Conservation (phyloP, 1,139 yeast genomes). For the Blastobotrys malaysiensis region DNA sequence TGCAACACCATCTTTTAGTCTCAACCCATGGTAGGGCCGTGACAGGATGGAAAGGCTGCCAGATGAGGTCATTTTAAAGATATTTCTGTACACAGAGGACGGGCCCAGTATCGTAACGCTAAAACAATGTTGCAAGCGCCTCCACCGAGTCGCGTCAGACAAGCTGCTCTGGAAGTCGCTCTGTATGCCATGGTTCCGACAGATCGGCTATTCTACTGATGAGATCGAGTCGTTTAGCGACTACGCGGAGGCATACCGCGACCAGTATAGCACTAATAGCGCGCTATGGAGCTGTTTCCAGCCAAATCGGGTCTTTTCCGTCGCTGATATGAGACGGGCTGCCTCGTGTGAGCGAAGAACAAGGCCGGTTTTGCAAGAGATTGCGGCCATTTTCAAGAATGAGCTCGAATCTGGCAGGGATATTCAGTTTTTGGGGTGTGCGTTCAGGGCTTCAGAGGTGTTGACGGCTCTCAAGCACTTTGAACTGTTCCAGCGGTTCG, state of each 20-base stretch:
- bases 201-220: neutral
- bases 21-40: neutral
- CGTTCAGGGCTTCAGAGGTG: neutral
- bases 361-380: neutral
- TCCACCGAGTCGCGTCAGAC: constrained; percentile 2
- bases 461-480: neutral
- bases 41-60: constrained; percentile 2
- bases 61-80: constrained; percentile 6
- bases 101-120: neutral
- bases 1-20: neutral
- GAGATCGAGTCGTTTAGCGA: neutral
- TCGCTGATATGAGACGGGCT: neutral
- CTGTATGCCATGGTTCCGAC: constrained; percentile 1
- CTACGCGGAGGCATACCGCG: neutral
- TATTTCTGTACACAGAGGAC: neutral
- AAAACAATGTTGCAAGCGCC: neutral
- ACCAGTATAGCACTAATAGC: neutral
- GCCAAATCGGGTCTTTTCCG: neutral
- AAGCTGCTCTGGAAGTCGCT: constrained; percentile 3
- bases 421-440: neutral
- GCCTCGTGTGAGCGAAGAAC: neutral
- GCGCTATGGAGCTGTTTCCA: constrained; percentile 1
- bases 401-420: neutral
- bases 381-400: neutral
- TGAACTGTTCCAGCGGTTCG: neutral